Evolutionary conservation across 164 flowering plant genomes (phyloP), one percentile per base, ranked within the genome.

Genomic region (Tinospora cordifolia): DNA sequence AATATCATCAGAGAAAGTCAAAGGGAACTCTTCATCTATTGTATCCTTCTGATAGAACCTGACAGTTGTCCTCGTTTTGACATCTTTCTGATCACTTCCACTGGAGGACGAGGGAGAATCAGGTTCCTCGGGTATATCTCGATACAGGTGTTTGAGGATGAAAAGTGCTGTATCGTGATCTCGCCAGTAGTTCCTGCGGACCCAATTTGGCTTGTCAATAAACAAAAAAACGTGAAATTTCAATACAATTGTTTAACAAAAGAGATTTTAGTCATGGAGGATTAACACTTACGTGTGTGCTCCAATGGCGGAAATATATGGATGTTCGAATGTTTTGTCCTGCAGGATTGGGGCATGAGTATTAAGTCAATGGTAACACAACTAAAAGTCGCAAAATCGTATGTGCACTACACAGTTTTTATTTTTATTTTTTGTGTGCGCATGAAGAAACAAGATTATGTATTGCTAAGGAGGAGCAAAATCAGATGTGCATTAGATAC

Each of bases 301-400:
- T 71, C 94, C 93, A 44, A 93, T 74, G 46, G 93, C 96, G 66
- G 86, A 86, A 71, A 93, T 74, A 70, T 89, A 93, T 47, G 90
- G 82, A 80, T 91, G 97, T 59, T 88, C 84, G 78, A 93, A 93
- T 46, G 98, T 94, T 78, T 90, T 88, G 79, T 92, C 97, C 98
- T 93, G 90, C 81, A 84, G 3, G 40, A 71, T 65, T 14, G 63
- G 73, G 51, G 68, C 13, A 67, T 11, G 70, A 69, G 49, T 11
- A n/a, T 62, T 13, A 17, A 38, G 27, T 67, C 30, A 63, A 63
- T 30, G 6, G 7, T 14, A 21, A 30, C 36, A 36, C 27, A 40
- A 64, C 13, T 6, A 54, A 65, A 54, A 24, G 65, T 34, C 34
- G 41, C 24, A 51, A 68, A 34, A 67, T 46, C 19, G 47, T 26